These are phyloP conservation scores for Tubosaeta sp. DNA, from an alignment of 768 basidiomycete genomes.

Conservation along the genomic window DNA sequence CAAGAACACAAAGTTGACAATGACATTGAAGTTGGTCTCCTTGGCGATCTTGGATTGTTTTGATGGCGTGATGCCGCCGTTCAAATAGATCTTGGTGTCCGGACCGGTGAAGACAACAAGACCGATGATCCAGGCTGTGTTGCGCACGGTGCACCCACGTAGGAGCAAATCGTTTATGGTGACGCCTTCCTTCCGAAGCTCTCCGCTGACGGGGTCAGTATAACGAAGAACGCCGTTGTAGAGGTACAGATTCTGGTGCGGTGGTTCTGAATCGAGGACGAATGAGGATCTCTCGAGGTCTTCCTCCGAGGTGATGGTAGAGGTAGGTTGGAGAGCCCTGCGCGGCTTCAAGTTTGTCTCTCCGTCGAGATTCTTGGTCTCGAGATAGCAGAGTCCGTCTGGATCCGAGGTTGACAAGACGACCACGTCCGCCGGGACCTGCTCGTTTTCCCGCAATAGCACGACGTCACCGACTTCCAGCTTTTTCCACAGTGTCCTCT, in stretches of 20 bases:
- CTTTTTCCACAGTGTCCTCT: slow-evolving; percentile 98
- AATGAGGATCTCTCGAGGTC: slow-evolving; percentile 87
- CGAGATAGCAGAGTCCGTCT: slow-evolving; percentile 90
- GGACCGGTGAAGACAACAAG: slow-evolving; percentile 91
- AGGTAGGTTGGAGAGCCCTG: slow-evolving; percentile 69
- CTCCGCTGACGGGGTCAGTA: slow-evolving; percentile 47
- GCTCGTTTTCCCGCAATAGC: slow-evolving; percentile 86
- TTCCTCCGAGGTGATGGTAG: slow-evolving; percentile 75
- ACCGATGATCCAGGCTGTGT: slow-evolving; percentile 90
- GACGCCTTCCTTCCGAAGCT: slow-evolving; percentile 61
- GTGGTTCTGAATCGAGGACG: slow-evolving; percentile 87
- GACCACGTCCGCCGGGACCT: slow-evolving; percentile 93
- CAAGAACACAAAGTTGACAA: slow-evolving; percentile 86
- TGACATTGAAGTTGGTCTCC: slow-evolving; percentile 97
- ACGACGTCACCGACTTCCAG: slow-evolving; percentile 97
- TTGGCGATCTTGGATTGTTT: slow-evolving; percentile 97
- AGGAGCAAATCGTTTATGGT: slow-evolving; percentile 92
- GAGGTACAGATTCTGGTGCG: slow-evolving; percentile 88
- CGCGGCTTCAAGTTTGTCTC: slow-evolving; percentile 96
- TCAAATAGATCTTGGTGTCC: slow-evolving; percentile 90
- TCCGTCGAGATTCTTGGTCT: slow-evolving; percentile 97
- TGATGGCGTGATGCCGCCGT: slow-evolving; percentile 91
- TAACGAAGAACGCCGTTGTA: slow-evolving; percentile 87
- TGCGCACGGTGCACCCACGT: slow-evolving; percentile 85
- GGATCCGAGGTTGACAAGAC: slow-evolving; percentile 89